Evolutionary conservation across 148 eudicot genomes (phyloP).

Genomic region (Rhododendron simsii): DNA sequence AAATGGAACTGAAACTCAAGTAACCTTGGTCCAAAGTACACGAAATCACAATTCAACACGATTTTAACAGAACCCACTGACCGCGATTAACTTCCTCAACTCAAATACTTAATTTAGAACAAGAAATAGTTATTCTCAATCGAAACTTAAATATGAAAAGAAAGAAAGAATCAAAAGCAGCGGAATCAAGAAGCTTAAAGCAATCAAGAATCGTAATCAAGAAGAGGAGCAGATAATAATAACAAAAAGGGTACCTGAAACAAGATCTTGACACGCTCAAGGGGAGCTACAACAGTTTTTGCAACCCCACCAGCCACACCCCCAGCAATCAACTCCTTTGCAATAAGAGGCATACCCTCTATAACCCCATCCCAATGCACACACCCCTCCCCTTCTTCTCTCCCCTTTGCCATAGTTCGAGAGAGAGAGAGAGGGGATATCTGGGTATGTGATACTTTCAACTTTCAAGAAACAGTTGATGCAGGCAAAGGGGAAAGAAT

Average conservation of each 20-base stretch:
- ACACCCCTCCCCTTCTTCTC: slow-evolving; percentile 26
- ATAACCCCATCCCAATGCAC: slow-evolving; percentile 33
- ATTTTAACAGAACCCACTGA: slow-evolving; percentile 7
- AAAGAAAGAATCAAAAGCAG: not conserved
- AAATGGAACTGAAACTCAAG: not conserved
- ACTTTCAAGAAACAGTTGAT: not conserved
- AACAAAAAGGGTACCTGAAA: slow-evolving; percentile 60
- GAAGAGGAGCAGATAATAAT: not conserved
- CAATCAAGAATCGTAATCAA: slow-evolving; percentile 1
- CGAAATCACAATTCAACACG: not conserved
- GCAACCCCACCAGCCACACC: slow-evolving; percentile 94
- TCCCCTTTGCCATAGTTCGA: slow-evolving; percentile 33
- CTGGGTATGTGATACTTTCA: not conserved
- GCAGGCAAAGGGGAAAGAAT: not conserved
- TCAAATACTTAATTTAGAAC: not conserved
- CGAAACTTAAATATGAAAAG: not conserved
- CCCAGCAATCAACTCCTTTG: slow-evolving; percentile 81
- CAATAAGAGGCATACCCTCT: slow-evolving; percentile 61
- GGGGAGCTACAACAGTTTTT: slow-evolving; percentile 83
- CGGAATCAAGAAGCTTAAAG: not conserved
- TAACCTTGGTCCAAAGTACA: not conserved
- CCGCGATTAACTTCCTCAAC: not conserved
- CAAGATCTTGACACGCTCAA: slow-evolving; percentile 89
- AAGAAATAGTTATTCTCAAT: not conserved
- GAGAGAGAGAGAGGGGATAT: slow-evolving; percentile 9